A percentile compares a stretch with the other conserved stretches of the same genome.
Evolutionary conservation across 2,329 filamentous ascomycete species (phyloP).

Genomic region (Fusarium agapanthi): DNA sequence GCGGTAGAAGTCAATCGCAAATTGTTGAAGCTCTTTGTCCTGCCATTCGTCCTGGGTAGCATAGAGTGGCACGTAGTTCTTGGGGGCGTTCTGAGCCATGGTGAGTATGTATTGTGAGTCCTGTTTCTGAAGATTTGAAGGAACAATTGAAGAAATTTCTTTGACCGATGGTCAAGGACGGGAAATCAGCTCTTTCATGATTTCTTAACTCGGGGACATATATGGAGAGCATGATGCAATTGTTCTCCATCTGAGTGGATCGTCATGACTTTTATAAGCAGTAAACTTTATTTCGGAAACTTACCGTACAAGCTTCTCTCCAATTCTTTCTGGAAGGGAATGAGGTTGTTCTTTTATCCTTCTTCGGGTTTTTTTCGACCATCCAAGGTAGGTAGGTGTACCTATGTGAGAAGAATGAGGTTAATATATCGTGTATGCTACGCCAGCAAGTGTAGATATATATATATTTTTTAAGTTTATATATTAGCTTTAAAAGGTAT

Average conservation of each 20-base stretch:
- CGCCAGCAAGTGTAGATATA: not conserved
- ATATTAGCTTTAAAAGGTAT: no score
- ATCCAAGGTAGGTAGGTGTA: not conserved
- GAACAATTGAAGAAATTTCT: not conserved
- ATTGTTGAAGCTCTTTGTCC: constrained; percentile 47
- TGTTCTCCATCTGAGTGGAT: constrained; percentile 25
- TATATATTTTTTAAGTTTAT: no score
- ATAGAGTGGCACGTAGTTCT: constrained; percentile 46
- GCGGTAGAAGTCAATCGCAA: constrained; percentile 56
- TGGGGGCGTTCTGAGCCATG: constrained; percentile 32
- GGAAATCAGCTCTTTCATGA: constrained; percentile 9
- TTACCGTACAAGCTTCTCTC: constrained; percentile 14
- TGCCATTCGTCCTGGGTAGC: constrained; percentile 43
- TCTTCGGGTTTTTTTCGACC: not conserved
- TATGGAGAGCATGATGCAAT: constrained; percentile 33
- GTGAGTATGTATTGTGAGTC: not conserved
- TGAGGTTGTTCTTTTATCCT: constrained; percentile 1
- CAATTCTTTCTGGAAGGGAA: constrained; percentile 21
- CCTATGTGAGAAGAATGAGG: not conserved
- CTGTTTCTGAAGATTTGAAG: not conserved
- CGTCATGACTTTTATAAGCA: constrained; percentile 21
- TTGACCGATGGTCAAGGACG: not conserved
- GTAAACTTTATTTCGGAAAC: constrained; percentile 21
- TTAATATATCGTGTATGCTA: not conserved
- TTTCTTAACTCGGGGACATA: constrained; percentile 10